Conservation (phyloP, 2,329 filamentous ascomycete species). For the Grosmannia serpens region DNA sequence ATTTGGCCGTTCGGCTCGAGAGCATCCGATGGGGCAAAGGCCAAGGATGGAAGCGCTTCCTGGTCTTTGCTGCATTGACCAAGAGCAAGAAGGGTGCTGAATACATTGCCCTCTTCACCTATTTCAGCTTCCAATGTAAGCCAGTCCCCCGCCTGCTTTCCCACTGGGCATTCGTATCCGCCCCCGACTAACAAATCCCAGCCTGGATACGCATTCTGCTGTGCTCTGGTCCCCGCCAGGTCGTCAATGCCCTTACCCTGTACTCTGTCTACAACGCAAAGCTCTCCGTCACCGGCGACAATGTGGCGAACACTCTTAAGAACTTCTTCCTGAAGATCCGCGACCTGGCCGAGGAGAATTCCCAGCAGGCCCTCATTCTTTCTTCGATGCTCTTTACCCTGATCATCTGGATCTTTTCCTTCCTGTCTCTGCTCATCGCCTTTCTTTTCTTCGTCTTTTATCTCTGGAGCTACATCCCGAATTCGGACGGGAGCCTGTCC, state of each 20-base stretch:
- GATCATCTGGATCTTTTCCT: slow-evolving; percentile 76
- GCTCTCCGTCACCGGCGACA: slow-evolving; percentile 46
- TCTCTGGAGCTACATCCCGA: slow-evolving; percentile 84
- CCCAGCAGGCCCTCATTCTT: slow-evolving; percentile 70
- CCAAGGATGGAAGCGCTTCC: slow-evolving; percentile 75
- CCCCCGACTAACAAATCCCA: slow-evolving; percentile 19
- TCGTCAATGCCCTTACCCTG: slow-evolving; percentile 79
- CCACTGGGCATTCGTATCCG: neutral
- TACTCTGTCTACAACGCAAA: slow-evolving; percentile 72
- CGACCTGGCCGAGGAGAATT: slow-evolving; percentile 59
- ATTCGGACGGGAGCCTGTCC: slow-evolving; percentile 64
- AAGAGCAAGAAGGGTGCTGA: slow-evolving; percentile 85
- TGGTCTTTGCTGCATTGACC: slow-evolving; percentile 86
- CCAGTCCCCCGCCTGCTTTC: slow-evolving; percentile 2
- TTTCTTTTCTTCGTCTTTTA: slow-evolving; percentile 75
- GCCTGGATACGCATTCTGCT: slow-evolving; percentile 82
- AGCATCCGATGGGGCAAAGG: slow-evolving; percentile 64
- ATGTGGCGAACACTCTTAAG: slow-evolving; percentile 50
- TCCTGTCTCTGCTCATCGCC: slow-evolving; percentile 63
- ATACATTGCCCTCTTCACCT: slow-evolving; percentile 83
- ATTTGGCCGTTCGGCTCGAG: slow-evolving; percentile 72
- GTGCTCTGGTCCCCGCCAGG: slow-evolving; percentile 85
- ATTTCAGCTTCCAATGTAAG: slow-evolving; percentile 62
- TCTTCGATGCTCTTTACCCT: slow-evolving; percentile 89
- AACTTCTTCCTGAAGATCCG: slow-evolving; percentile 79